phyloP scores from a whole-genome alignment of 1,284 basidiomycete genomes.

The Apiotrichum montevideense region DNA sequence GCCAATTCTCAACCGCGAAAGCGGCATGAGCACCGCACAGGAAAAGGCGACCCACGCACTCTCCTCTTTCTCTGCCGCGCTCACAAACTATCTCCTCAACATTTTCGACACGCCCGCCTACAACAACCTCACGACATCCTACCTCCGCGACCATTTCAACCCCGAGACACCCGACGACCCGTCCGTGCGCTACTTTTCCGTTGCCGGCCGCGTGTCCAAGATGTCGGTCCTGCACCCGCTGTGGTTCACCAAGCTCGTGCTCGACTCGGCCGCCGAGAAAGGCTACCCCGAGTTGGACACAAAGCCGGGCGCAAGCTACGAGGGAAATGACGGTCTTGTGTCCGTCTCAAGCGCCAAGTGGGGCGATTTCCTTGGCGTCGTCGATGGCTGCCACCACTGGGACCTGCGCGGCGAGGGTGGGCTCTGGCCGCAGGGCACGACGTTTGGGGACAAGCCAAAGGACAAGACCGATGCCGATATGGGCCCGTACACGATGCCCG shows the following conservation, averaged over 20 bases:
- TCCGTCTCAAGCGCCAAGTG: constrained; percentile 81
- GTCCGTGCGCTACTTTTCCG: constrained; percentile 82
- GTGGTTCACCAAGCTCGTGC: constrained; percentile 90
- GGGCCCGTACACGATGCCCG: constrained; percentile 9
- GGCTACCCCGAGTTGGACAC: constrained; percentile 57
- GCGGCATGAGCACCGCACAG: constrained; percentile 7
- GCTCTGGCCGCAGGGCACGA: constrained; percentile 37
- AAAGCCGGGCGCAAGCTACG: constrained; percentile 50
- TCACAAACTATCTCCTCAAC: constrained; percentile 83
- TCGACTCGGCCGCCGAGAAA: constrained; percentile 60
- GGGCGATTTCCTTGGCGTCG: constrained; percentile 86
- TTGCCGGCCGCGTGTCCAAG: constrained; percentile 68
- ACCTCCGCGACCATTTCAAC: constrained; percentile 82
- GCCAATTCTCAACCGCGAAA: constrained; percentile 46
- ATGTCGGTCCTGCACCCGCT: constrained; percentile 84
- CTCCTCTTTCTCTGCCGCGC: constrained; percentile 34
- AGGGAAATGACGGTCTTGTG: constrained; percentile 95
- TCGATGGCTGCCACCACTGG: constrained; percentile 96
- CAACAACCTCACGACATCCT: constrained; percentile 83
- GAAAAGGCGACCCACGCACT: constrained; percentile 19
- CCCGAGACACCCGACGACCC: constrained; percentile 79
- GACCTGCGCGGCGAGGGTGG: constrained; percentile 75
- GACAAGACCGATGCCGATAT: background rate
- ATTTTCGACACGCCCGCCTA: constrained; percentile 96
- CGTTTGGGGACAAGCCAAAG: constrained; percentile 1